Base-by-base conservation (phyloP, 768 basidiomycete species). In the Psilocybe azurescens region DNA sequence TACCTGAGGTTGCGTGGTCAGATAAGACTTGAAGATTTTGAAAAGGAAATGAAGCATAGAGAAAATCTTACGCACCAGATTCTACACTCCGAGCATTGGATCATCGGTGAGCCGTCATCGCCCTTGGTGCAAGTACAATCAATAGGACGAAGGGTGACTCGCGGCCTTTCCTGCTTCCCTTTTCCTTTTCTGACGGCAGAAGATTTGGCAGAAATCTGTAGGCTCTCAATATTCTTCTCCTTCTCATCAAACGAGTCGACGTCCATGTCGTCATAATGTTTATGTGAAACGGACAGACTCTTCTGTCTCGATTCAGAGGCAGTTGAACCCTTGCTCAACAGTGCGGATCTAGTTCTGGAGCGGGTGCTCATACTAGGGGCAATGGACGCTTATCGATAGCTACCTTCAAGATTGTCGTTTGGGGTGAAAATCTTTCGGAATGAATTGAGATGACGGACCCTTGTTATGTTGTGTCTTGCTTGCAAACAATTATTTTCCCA, bases 71-170 rank as follows among this genome's bases (percentile, higher is more conserved):
- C 79, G 52, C 63, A 81, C 93, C 93, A 94, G 64, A 88, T 87
- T 28, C 77, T 80, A 72, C 93, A 95, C 55, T 83, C 78, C 28
- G 85, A 81, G 70, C 93, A 95, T 38, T 77, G 77, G 53, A 94
- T 88, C 92, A 94, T 93, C 11, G 92, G 91, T 5, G 89, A 82
- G 33, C 90, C 92, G 76, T 93, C 89, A 72, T 94, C 89, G 41
- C 82, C 83, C 53, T 83, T 82, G 24, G 81, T 79, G 73, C 93
- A 95, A 0, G 82, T 74, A 76, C 93, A 94, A 66, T 83, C 79
- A 6, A 76, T 69, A 13, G 73, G 62, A 53, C 73, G 74, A 36
- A 69, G 56, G 24, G 51, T 41, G 29, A 60, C 54, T 50, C 67
- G 66, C 3, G 18, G 58, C 53, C 63, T 72, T 62, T 65, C 67